Conservation (phyloP, 1,284 basidiomycete genomes). For the Cutaneotrichosporon cyanovorans region DNA sequence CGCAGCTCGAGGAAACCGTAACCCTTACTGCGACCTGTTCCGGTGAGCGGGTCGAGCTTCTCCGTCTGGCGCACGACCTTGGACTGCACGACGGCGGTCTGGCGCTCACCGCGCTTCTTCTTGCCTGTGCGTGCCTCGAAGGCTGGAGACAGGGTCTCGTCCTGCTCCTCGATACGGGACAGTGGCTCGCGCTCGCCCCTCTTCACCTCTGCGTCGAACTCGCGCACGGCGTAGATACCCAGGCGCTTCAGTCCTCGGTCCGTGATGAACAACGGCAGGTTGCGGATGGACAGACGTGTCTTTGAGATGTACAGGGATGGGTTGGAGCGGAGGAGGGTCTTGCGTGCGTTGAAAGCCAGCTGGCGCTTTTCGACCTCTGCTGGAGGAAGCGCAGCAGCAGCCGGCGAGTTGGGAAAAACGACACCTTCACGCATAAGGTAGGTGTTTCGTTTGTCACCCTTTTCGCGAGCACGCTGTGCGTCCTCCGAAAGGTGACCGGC, state of each 20-base stretch:
- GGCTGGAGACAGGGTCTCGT: slow-evolving; percentile 44
- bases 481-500: slow-evolving; percentile 81
- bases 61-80: slow-evolving; percentile 79
- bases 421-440: slow-evolving; percentile 96
- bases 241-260: slow-evolving; percentile 84
- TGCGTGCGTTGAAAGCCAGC: slow-evolving; percentile 71
- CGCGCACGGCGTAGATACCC: slow-evolving; percentile 68
- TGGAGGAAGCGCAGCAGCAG: slow-evolving; percentile 59
- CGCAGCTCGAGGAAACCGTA: slow-evolving; percentile 95
- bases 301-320: slow-evolving; percentile 89
- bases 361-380: slow-evolving; percentile 77
- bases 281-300: slow-evolving; percentile 86
- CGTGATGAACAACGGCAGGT: slow-evolving; percentile 81
- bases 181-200: slow-evolving; percentile 57
- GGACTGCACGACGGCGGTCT: slow-evolving; percentile 62
- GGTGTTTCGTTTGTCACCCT: slow-evolving; percentile 90
- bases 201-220: slow-evolving; percentile 74
- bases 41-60: slow-evolving; percentile 77
- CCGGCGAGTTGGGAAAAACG: slow-evolving; percentile 75
- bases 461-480: slow-evolving; percentile 72
- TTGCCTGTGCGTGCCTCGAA: slow-evolving; percentile 40
- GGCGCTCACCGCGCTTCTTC: slow-evolving; percentile 50
- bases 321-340: slow-evolving; percentile 73
- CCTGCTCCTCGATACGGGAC: slow-evolving; percentile 63
- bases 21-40: slow-evolving; percentile 77